Evolutionary conservation across 1,284 basidiomycete species (phyloP).

Genomic region (Cryptococcus depauperatus): DNA sequence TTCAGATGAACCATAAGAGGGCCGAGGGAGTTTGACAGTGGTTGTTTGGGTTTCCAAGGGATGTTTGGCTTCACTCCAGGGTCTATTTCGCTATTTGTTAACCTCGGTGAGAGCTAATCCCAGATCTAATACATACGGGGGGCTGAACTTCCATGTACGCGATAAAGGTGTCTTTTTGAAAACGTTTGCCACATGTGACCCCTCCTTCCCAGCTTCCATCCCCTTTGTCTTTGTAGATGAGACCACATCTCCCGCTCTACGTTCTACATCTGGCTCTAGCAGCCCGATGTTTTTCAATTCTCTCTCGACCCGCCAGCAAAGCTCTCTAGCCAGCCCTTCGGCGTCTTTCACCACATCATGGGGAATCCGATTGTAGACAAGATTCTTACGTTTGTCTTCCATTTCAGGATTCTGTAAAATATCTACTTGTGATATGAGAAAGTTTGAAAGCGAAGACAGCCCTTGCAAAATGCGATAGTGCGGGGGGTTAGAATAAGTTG

Average conservation of each 20-base stretch:
- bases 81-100: background rate
- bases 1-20: background rate
- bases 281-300: conserved; percentile 43
- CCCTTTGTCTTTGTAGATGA: background rate
- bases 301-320: conserved; percentile 66
- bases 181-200: conserved; percentile 1
- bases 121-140: conserved; percentile 12
- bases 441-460: conserved; percentile 60
- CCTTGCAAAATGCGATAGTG: conserved; percentile 59
- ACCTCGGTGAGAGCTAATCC: too few species aligned
- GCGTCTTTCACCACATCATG: conserved; percentile 70
- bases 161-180: conserved; percentile 8
- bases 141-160: conserved; percentile 17
- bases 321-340: conserved; percentile 64
- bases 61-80: conserved; percentile 8
- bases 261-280: conserved; percentile 1
- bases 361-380: conserved; percentile 71
- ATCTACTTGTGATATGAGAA: conserved; percentile 68
- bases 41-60: conserved; percentile 3
- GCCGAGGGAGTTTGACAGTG: background rate
- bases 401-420: conserved; percentile 51
- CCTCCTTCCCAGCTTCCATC: conserved; percentile 6
- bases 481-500: conserved; percentile 4
- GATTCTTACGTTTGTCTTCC: conserved; percentile 57
- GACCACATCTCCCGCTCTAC: background rate